A percentile compares a stretch with the other conserved stretches of the same genome.
phyloP scores from a whole-genome alignment of 768 basidiomycete genomes.

The Lepiota venenata region DNA sequence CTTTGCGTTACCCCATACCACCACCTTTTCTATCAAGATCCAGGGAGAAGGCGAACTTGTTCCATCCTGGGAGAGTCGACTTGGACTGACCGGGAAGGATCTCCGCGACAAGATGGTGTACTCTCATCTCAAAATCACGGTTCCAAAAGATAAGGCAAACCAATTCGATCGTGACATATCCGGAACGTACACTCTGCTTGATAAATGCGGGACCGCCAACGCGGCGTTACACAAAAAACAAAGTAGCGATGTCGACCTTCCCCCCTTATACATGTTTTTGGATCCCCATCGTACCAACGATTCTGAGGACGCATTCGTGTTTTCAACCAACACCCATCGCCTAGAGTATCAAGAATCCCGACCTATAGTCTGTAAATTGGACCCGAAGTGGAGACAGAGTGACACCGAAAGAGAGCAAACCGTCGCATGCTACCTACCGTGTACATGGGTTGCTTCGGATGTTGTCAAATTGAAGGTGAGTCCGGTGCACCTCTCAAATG shows the following conservation, averaged over 20 bases:
- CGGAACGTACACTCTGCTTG: constrained; percentile 74
- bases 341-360: constrained; percentile 81
- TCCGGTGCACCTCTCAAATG: not conserved
- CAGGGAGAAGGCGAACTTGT: constrained; percentile 65
- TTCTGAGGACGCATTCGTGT: constrained; percentile 78
- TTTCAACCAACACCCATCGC: constrained; percentile 74
- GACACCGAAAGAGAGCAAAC: constrained; percentile 42
- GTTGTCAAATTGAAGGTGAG: constrained; percentile 54
- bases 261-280: constrained; percentile 77
- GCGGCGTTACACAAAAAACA: constrained; percentile 73
- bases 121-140: constrained; percentile 61
- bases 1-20: constrained; percentile 65
- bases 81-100: constrained; percentile 67
- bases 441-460: constrained; percentile 56
- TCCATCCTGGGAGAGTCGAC: constrained; percentile 80
- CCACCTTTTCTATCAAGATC: constrained; percentile 56
- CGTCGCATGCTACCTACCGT: constrained; percentile 57
- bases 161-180: constrained; percentile 78
- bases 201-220: constrained; percentile 89
- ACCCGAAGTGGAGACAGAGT: constrained; percentile 77
- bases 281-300: constrained; percentile 83
- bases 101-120: constrained; percentile 68
- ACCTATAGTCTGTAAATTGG: constrained; percentile 71
- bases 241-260: constrained; percentile 42
- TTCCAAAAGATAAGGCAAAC: constrained; percentile 40